These are phyloP conservation scores for Trichosporon ovoides DNA, from an alignment of 1,284 basidiomycete genomes.

Conservation along the genomic window DNA sequence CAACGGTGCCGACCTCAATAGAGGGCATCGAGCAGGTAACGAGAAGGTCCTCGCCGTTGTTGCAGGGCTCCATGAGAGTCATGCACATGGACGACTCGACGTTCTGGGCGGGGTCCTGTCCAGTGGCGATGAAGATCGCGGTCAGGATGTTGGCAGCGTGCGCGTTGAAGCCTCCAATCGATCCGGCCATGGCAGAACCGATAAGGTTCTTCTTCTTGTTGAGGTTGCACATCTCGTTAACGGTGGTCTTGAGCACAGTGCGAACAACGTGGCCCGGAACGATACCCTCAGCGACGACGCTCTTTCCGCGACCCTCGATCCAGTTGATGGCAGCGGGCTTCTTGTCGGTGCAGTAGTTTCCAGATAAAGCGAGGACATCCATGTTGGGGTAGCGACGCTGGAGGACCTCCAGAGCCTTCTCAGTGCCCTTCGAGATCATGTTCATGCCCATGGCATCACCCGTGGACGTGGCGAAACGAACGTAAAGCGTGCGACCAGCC, in stretches of 20 bases:
- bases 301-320: constrained; percentile 98
- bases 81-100: constrained; percentile 98
- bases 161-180: constrained; percentile 95
- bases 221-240: constrained; percentile 81
- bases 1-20: constrained; percentile 93
- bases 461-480: constrained; percentile 89
- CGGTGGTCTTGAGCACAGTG: constrained; percentile 91
- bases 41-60: constrained; percentile 83
- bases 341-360: constrained; percentile 99
- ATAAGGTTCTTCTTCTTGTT: constrained; percentile 98
- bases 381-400: constrained; percentile 81
- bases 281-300: constrained; percentile 91
- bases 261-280: constrained; percentile 83
- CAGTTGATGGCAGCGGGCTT: constrained; percentile 99
- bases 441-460: constrained; percentile 99
- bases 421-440: constrained; percentile 96
- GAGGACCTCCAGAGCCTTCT: constrained; percentile 84
- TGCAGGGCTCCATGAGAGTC: constrained; percentile 95
- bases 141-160: constrained; percentile 98
- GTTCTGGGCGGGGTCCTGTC: constrained; percentile 98
- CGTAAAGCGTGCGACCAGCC: constrained; percentile 86
- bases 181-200: constrained; percentile 96
- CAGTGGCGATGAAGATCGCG: constrained; percentile 90
- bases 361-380: constrained; percentile 86
- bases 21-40: constrained; percentile 92